Evolutionary conservation across 2,329 filamentous ascomycete species (phyloP).

Genomic region (Colletotrichum sp.): DNA sequence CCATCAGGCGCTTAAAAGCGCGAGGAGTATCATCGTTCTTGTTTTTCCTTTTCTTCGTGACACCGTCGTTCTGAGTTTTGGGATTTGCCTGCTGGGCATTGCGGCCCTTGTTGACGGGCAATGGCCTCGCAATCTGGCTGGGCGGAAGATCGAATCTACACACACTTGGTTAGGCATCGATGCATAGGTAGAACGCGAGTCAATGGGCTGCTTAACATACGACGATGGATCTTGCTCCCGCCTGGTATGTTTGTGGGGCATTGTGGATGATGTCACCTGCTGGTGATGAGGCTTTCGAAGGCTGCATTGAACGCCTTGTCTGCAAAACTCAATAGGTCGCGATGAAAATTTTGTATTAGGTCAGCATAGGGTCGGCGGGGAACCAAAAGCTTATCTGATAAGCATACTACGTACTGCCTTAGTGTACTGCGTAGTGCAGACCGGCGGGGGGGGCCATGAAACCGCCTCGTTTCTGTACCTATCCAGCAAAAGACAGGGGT

Average conservation of each 20-base stretch:
- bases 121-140: constrained; percentile 52
- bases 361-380: background rate
- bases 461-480: background rate
- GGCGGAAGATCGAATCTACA: constrained; percentile 56
- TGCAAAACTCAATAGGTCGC: background rate
- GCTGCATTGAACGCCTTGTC: background rate
- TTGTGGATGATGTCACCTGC: constrained; percentile 38
- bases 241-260: constrained; percentile 90
- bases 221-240: constrained; percentile 59
- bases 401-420: background rate
- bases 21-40: constrained; percentile 82
- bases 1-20: constrained; percentile 87
- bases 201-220: constrained; percentile 42
- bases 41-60: constrained; percentile 48
- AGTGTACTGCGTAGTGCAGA: background rate
- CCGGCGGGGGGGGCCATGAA: background rate
- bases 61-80: constrained; percentile 32
- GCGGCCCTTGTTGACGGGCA: constrained; percentile 46
- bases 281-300: background rate
- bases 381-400: background rate
- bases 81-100: constrained; percentile 4
- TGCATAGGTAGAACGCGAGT: background rate
- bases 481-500: background rate
- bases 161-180: background rate
- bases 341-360: constrained; percentile 5